Conservation (phyloP, 305 asterid genomes). For the Solanum chacoense region DNA sequence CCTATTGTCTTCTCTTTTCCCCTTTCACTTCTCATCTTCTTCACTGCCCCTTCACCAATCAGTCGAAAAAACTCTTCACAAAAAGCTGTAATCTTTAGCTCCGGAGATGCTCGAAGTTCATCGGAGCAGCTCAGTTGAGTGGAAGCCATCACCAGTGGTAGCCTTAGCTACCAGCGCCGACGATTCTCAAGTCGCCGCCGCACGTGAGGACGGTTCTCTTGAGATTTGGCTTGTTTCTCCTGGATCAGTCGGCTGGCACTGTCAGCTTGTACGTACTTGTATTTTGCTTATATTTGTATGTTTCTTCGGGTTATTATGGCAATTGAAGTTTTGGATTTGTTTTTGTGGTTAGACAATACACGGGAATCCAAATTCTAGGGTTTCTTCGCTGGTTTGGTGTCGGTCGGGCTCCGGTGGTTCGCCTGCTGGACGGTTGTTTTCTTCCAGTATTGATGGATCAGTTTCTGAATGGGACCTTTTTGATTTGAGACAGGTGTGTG, state of each 20-base stretch:
- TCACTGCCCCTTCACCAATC: not conserved
- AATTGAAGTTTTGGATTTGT: not conserved
- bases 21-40: not conserved
- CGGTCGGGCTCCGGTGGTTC: constrained; percentile 43
- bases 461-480: constrained; percentile 86
- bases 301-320: not conserved
- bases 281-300: not conserved
- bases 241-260: constrained; percentile 99
- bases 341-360: constrained; percentile 56
- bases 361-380: constrained; percentile 73
- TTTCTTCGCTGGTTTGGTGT: constrained; percentile 91
- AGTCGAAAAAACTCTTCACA: not conserved
- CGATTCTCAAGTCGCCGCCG: constrained; percentile 90
- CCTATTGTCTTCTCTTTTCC: not conserved
- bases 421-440: constrained; percentile 47
- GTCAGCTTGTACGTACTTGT: constrained; percentile 61
- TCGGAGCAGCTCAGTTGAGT: constrained; percentile 54
- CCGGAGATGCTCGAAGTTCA: constrained; percentile 40
- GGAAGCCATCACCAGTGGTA: constrained; percentile 81
- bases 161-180: constrained; percentile 93
- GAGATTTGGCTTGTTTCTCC: constrained; percentile 99
- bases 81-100: not conserved
- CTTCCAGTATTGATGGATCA: constrained; percentile 90
- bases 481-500: constrained; percentile 53
- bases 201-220: constrained; percentile 73